A percentile compares a stretch with the other conserved stretches of the same genome.
These are phyloP conservation scores for Inga leiocalycina DNA, from an alignment of 306 rosid genomes.

Conservation along the genomic window DNA sequence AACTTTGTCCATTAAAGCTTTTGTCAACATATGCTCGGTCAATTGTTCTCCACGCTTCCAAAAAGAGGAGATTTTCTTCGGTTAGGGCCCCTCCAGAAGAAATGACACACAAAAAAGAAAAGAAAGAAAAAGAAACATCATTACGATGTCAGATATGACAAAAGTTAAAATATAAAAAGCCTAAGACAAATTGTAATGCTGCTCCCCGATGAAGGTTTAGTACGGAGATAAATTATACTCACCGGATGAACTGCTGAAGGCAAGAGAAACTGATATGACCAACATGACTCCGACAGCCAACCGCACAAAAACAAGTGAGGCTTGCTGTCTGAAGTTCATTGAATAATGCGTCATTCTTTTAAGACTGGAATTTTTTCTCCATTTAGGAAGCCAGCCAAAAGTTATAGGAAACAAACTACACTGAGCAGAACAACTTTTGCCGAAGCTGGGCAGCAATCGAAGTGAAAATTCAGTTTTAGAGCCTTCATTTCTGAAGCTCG, in stretches of 20 bases:
- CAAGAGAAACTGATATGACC: conserved; percentile 70
- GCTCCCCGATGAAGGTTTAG: neutral
- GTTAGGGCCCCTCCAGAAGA: conserved; percentile 62
- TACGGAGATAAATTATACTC: conserved; percentile 35
- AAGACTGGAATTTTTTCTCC: conserved; percentile 42
- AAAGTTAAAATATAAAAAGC: conserved; percentile 13
- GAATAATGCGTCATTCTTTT: conserved; percentile 38
- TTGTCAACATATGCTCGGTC: conserved; percentile 95
- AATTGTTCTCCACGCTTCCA: conserved; percentile 96
- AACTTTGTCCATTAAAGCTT: conserved; percentile 89
- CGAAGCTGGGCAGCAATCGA: conserved; percentile 31
- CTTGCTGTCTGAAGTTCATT: conserved; percentile 44
- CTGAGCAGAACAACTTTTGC: conserved; percentile 32
- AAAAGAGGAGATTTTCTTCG: conserved; percentile 89
- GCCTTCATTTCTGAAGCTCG: conserved; percentile 24
- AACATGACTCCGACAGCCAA: conserved; percentile 68
- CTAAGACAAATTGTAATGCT: neutral
- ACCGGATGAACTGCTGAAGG: conserved; percentile 63
- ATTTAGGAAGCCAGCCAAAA: conserved; percentile 35
- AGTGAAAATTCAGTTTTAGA: conserved; percentile 40
- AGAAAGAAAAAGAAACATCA: too few species aligned
- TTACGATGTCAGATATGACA: neutral
- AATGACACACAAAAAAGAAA: neutral
- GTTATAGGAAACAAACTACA: conserved; percentile 43
- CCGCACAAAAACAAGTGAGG: conserved; percentile 49